Base-by-base conservation (phyloP, 768 basidiomycete genomes). In the Tylopilus sp. region DNA sequence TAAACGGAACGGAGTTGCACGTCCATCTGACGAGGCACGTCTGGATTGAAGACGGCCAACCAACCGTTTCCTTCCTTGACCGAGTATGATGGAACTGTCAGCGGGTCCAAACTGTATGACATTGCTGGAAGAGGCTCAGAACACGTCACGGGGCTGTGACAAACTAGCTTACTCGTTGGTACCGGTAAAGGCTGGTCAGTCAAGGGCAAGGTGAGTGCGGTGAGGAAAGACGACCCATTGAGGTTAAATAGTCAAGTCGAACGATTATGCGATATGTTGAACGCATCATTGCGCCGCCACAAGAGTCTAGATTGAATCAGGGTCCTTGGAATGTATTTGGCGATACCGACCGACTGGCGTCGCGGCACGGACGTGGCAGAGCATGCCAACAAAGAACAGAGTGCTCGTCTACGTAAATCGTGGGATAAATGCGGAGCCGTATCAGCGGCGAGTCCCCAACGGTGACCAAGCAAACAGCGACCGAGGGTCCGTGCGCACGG, bases 1-100 rank as follows among this genome's bases (percentile, higher is more conserved):
- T 93, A 73, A 30, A 83, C 86, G 64, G 91, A 88, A 40, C 86
- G 78, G 47, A 79, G 62, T n/a, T 69, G 67, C 28, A 81, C 76
- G 53, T 82, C 79, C 58, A 81, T 71, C 60, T 74, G 71, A 58
- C 78, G 75, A 11, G 55, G 66, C 17, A 71, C 73, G 46, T 75
- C 73, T 44, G 76, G 73, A 61, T 78, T 80, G 71, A 79, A 80
- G 36, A 79, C 71, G 17, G 75, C 77, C 31, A 78, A 66, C 80
- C 80, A 82, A 36, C 80, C 79, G 23, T 64, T 57, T 5, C 78
- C 78, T 56, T 80, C 78, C 63, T 80, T 72, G 54, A 72, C 44
- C 22, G 61, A 66, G 46, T 64, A 65, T 11, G 62, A 46, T 7
- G 62, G 69, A 17, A 61, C 61, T 5, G 63, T 69, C 17, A 48